Evolutionary conservation across 768 basidiomycete species (phyloP).

Genomic region (Termitomyces sp.): DNA sequence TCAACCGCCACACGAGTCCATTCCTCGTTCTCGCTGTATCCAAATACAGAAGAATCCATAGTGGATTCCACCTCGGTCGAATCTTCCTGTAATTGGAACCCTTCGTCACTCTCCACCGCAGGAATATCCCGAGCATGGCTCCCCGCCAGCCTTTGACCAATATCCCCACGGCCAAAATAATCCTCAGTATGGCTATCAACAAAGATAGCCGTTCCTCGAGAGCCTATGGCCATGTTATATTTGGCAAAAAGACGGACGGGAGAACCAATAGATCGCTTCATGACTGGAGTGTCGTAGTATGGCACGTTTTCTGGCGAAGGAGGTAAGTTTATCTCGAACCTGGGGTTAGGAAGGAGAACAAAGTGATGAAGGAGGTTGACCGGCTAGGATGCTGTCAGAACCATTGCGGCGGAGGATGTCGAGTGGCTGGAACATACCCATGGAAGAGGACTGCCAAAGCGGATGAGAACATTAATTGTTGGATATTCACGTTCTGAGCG

Average conservation of each 20-base stretch:
- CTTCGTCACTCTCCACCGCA: conserved; percentile 19
- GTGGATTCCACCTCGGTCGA: conserved; percentile 26
- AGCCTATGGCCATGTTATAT: conserved; percentile 51
- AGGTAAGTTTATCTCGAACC: conserved; percentile 23
- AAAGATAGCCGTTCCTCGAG: conserved; percentile 63
- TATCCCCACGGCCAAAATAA: conserved; percentile 38
- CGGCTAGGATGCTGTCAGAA: conserved; percentile 31
- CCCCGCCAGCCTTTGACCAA: conserved; percentile 62
- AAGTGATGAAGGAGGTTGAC: conserved; percentile 68
- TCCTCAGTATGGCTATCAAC: conserved; percentile 60
- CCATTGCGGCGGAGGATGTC: background rate
- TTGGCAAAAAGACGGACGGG: conserved; percentile 56
- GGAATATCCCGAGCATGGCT: conserved; percentile 12
- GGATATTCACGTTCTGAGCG: conserved; percentile 13
- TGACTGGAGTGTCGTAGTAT: conserved; percentile 35
- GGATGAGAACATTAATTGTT: conserved; percentile 50
- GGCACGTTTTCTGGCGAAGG: conserved; percentile 38
- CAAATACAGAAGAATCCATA: conserved; percentile 40
- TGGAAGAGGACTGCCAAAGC: conserved; percentile 57
- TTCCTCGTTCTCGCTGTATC: conserved; percentile 38
- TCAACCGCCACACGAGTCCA: conserved; percentile 49
- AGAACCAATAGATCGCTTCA: conserved; percentile 41
- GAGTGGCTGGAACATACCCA: conserved; percentile 34
- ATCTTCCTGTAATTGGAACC: conserved; percentile 9
- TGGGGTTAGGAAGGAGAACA: conserved; percentile 41